A percentile compares a stretch with the other conserved stretches of the same genome.
phyloP scores from a whole-genome alignment of 2,329 filamentous ascomycete genomes.

The Paecilomyces sp. region DNA sequence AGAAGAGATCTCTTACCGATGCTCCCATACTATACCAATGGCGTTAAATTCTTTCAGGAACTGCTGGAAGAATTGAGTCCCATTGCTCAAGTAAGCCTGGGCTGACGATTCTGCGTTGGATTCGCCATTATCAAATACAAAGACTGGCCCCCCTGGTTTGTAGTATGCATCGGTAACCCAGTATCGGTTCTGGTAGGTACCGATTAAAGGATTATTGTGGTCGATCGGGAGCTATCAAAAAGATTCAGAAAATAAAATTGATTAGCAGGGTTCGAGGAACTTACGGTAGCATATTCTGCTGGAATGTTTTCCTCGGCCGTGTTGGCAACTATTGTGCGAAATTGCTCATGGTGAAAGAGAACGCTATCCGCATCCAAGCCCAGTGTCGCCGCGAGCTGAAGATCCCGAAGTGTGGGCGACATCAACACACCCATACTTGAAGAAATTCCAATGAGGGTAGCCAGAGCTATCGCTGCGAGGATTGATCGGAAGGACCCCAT shows the following conservation, averaged over 20 bases:
- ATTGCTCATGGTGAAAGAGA: slow-evolving; percentile 6
- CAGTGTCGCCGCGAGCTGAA: slow-evolving; percentile 13
- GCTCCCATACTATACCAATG: slow-evolving; percentile 35
- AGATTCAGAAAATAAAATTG: not conserved
- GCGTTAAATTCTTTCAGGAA: slow-evolving; percentile 29
- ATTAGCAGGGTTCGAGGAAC: not conserved
- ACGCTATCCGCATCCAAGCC: slow-evolving; percentile 12
- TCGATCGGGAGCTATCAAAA: slow-evolving; percentile 23
- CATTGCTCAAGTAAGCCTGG: slow-evolving; percentile 25
- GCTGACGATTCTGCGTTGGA: slow-evolving; percentile 32
- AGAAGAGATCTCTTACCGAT: slow-evolving; percentile 31
- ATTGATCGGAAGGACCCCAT: not conserved
- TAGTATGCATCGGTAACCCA: slow-evolving; percentile 50
- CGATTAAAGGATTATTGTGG: slow-evolving; percentile 27
- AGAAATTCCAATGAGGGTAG: slow-evolving; percentile 6
- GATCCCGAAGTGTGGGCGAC: slow-evolving; percentile 7
- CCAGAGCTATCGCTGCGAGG: not conserved
- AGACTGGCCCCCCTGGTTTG: slow-evolving; percentile 46
- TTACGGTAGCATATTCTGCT: slow-evolving; percentile 13
- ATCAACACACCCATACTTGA: slow-evolving; percentile 9
- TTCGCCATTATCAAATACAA: slow-evolving; percentile 44
- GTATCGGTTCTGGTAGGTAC: slow-evolving; percentile 49
- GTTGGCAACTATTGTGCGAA: slow-evolving; percentile 6
- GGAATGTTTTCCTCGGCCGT: slow-evolving; percentile 2
- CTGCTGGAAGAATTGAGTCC: slow-evolving; percentile 21